phyloP scores from a whole-genome alignment of 2,329 filamentous ascomycete species.

The Diaporthe sp. region DNA sequence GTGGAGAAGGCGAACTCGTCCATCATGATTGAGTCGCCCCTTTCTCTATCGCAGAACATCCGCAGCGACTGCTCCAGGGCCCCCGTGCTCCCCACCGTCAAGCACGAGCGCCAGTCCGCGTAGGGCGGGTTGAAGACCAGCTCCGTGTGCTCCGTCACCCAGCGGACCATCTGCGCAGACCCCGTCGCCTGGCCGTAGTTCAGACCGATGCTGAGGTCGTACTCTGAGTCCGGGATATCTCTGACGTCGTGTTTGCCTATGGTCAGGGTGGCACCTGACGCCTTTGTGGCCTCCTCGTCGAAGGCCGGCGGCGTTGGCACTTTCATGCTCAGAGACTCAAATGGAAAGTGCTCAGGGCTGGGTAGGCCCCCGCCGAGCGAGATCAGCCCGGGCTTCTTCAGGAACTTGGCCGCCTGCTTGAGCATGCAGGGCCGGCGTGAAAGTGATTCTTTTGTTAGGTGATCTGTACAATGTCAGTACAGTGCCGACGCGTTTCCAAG shows the following conservation, averaged over 20 bases:
- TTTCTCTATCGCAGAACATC: constrained; percentile 79
- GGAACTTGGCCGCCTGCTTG: constrained; percentile 84
- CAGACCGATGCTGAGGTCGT: constrained; percentile 88
- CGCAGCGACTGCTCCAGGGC: constrained; percentile 87
- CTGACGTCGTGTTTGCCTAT: constrained; percentile 88
- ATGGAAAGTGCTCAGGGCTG: constrained; percentile 92
- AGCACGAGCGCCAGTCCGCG: constrained; percentile 87
- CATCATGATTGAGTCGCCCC: constrained; percentile 83
- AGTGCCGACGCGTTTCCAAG: neutral
- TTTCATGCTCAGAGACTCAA: constrained; percentile 82
- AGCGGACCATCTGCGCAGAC: constrained; percentile 88
- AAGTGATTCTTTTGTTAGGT: constrained; percentile 74
- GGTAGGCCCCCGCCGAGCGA: constrained; percentile 94
- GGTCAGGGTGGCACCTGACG: constrained; percentile 71
- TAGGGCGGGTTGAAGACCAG: constrained; percentile 90
- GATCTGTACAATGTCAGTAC: constrained; percentile 55
- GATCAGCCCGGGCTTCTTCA: constrained; percentile 87
- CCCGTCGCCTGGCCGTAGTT: constrained; percentile 95
- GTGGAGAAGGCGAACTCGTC: constrained; percentile 95
- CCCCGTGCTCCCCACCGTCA: constrained; percentile 89
- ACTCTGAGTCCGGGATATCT: constrained; percentile 58
- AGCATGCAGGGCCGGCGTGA: constrained; percentile 77
- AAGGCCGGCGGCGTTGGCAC: constrained; percentile 80
- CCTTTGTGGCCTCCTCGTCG: constrained; percentile 75
- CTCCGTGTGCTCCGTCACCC: constrained; percentile 95